Base-by-base conservation (phyloP, 176 grass and related monocot species). In the Chloris gayana region DNA sequence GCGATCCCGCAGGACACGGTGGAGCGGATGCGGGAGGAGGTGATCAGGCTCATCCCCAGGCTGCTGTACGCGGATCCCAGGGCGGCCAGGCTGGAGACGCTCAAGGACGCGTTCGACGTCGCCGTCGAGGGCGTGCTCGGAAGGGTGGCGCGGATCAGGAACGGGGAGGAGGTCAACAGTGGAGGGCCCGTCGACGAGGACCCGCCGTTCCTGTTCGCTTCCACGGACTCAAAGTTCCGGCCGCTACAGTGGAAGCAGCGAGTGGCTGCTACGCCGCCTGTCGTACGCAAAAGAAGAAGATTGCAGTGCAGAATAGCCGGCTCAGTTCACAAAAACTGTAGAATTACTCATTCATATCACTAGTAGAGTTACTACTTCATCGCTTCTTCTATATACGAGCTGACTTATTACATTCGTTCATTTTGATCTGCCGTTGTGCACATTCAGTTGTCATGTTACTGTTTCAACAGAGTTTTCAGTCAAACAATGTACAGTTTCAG, bases 71-170 rank as follows among this genome's bases (percentile, higher is more conserved):
- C 83, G 1, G 72, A 87, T 41, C 83, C 88, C 2, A 87, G 74
- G 32, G 25, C 25, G 58, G 50, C 22, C 15, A 89, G 65, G 73
- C 75, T 86, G 72, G 77, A 82, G 37, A 87, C 79, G 0, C 19
- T 90, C 42, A 87, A 22, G 79, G 87, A 90, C 75, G 88, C 88
- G 1, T 86, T 90, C 34, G 88, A 87, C 58, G 46, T 90, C 63
- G 84, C 88, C 33, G 72, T 90, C 15, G 67, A 83, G 10, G 88
- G 57, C 58, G 19, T 90, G 13, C 45, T 90, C 57, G 33, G 47
- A 26, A 77, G 29, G 25, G 59, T 89, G 46, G 58, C 51, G 22
- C 31, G 5, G n/a, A 19, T 35, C 9, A 54, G 50, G 41, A 76
- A 35, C 14, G 67, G 83, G 0, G 58, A 62, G 41, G 25, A 34